Percentiles rank a stretch among this genome's conserved stretches.
These are phyloP conservation scores for Tillandsia leiboldiana DNA, from an alignment of 176 grass and related monocot species.

Conservation along the genomic window DNA sequence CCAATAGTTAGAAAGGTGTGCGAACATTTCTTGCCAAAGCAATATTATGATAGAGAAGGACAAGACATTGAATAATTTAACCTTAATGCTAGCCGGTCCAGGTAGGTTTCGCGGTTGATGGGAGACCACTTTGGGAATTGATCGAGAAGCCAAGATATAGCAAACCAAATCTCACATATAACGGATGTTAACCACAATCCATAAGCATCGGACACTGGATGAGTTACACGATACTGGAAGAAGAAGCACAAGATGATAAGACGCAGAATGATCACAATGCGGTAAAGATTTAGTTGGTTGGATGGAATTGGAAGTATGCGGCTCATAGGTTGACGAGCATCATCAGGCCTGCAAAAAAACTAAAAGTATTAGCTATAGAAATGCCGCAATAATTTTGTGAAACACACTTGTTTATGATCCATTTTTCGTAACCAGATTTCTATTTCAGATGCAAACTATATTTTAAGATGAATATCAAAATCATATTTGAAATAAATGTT, in stretches of 20 bases:
- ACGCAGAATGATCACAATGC: conserved; percentile 72
- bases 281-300: conserved; percentile 70
- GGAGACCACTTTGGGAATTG: conserved; percentile 91
- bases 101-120: conserved; percentile 87
- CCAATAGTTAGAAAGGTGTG: background rate
- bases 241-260: conserved; percentile 88
- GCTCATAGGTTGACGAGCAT: conserved; percentile 88
- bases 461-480: background rate
- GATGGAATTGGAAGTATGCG: conserved; percentile 68
- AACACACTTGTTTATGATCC: background rate
- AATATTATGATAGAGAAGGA: background rate
- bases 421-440: background rate
- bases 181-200: conserved; percentile 88
- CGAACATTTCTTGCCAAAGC: background rate
- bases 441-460: background rate
- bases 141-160: conserved; percentile 90
- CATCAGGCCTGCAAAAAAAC: conserved; percentile 72
- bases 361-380: conserved; percentile 4
- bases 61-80: conserved; percentile 14
- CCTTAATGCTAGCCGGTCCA: conserved; percentile 83
- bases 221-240: conserved; percentile 87
- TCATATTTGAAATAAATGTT: background rate
- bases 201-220: conserved; percentile 80
- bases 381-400: background rate
- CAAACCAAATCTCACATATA: conserved; percentile 97